These are phyloP conservation scores for Colletotrichum limetticola DNA, from an alignment of 2,329 filamentous ascomycete species.

Conservation along the genomic window DNA sequence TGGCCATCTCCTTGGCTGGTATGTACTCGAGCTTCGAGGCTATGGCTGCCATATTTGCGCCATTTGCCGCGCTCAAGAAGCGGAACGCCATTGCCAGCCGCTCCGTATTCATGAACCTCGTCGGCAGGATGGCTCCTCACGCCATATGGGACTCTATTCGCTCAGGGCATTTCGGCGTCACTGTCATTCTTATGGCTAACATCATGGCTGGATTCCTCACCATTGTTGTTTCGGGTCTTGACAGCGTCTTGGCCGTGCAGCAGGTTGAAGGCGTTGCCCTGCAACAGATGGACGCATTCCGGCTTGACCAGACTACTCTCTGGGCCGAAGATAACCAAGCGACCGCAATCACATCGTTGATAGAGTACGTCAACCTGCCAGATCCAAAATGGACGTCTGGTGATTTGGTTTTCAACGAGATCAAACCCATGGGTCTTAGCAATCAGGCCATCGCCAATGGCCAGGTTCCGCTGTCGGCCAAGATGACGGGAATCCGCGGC, in stretches of 20 bases:
- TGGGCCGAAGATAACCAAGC: conserved; percentile 39
- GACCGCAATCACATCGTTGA: conserved; percentile 39
- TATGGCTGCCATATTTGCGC: conserved; percentile 39
- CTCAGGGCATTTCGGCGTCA: conserved; percentile 38
- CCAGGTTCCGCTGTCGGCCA: conserved; percentile 30
- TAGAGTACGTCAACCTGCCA: conserved; percentile 42
- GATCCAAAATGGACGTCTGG: conserved; percentile 45
- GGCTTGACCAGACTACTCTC: conserved; percentile 36
- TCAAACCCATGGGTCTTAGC: conserved; percentile 23
- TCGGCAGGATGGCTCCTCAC: conserved; percentile 38
- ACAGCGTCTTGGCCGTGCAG: conserved; percentile 40
- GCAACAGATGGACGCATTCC: conserved; percentile 42
- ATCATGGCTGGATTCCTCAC: conserved; percentile 37
- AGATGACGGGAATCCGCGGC: conserved; percentile 36
- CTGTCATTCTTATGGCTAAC: conserved; percentile 38
- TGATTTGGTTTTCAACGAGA: conserved; percentile 41
- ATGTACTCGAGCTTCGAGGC: conserved; percentile 39
- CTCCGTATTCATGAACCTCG: conserved; percentile 37
- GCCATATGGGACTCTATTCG: conserved; percentile 37
- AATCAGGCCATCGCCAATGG: conserved; percentile 11
- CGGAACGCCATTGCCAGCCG: conserved; percentile 34
- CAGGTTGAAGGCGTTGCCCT: conserved; percentile 38
- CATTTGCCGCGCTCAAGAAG: conserved; percentile 38
- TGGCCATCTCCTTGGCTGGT: conserved; percentile 32
- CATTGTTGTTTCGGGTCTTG: conserved; percentile 42